phyloP scores from a whole-genome alignment of 345 rosid species.

The Bretschneidera sinensis region DNA sequence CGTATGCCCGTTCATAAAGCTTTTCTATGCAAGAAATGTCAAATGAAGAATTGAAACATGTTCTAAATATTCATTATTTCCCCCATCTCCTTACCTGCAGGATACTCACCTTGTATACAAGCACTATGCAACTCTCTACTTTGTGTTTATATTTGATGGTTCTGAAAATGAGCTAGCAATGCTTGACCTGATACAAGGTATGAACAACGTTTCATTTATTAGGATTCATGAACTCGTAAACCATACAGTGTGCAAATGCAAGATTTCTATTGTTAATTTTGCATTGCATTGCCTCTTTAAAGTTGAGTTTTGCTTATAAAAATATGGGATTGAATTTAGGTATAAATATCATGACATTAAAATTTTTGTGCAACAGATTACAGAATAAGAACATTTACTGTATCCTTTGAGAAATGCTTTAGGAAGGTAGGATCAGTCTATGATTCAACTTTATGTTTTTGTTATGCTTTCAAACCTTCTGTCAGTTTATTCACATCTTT shows the following conservation, averaged over 20 bases:
- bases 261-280: neutral
- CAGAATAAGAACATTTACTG: too few relatives aligned
- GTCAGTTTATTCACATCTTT: too few relatives aligned
- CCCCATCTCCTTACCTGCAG: constrained; percentile 34
- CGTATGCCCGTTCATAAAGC: too few relatives aligned
- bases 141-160: constrained; percentile 75
- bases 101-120: constrained; percentile 82
- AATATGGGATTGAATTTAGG: too few relatives aligned
- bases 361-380: too few relatives aligned
- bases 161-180: constrained; percentile 94
- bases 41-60: neutral
- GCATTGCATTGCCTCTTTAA: neutral
- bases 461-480: too few relatives aligned
- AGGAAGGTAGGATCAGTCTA: too few relatives aligned
- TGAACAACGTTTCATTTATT: neutral
- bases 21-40: too few relatives aligned
- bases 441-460: too few relatives aligned
- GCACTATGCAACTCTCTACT: constrained; percentile 86
- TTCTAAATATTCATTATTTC: neutral
- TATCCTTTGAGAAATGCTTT: too few relatives aligned
- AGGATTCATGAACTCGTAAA: neutral
- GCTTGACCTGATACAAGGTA: constrained; percentile 96
- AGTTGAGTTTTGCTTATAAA: too few relatives aligned
- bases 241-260: neutral
- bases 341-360: too few relatives aligned